Evolutionary conservation across 208 protist species (phyloP), one percentile per base, ranked within the genome.

Genomic region (Acanthamoeba healyi): DNA sequence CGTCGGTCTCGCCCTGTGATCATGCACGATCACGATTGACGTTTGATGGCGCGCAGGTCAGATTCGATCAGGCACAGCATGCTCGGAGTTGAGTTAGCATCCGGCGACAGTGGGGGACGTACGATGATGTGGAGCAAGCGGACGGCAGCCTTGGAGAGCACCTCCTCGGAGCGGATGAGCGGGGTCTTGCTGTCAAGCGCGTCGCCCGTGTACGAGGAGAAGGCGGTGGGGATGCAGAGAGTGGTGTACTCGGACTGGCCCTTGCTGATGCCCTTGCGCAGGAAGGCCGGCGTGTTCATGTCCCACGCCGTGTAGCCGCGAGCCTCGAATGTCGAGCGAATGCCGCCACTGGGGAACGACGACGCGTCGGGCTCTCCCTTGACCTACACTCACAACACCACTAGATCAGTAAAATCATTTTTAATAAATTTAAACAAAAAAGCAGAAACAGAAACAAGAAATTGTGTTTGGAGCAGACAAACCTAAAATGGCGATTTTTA

Each of bases 101-200:
- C n/a, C n/a, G n/a, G n/a, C n/a, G n/a, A n/a, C n/a, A n/a, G n/a
- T n/a, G n/a, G n/a, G 36, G 70, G 12, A 19, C 29, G 70, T 79
- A 79, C 70, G 10, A 96, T 34, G 14, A 65, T 32, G 19, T 38
- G 65, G 10, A 96, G 91, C 10, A 94, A 72, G 9, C 46, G 19
- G 7, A 96, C 22, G 3, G 95, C 93, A 54, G 81, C 95, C 10
- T 94, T 38, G 0, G 93, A 95, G 3, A 96, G 67, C 51, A 95
- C 92, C 26, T 95, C 87, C 65, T 95, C 94, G 38, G 96, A 96
- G 61, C 97, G 95, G 15, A 98, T 90, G 17, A 98, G 94, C 44
- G 97, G 98, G 5, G 97, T 98, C 92, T 98, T 98, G 92, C 95
- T 93, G 94, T 98, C 98, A 2, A 98, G 82, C 3, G 98, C 95